A percentile compares a stretch with the other conserved stretches of the same genome.
Evolutionary conservation across 352 stramenopile species (phyloP).

Genomic region (Pythium brassicae): DNA sequence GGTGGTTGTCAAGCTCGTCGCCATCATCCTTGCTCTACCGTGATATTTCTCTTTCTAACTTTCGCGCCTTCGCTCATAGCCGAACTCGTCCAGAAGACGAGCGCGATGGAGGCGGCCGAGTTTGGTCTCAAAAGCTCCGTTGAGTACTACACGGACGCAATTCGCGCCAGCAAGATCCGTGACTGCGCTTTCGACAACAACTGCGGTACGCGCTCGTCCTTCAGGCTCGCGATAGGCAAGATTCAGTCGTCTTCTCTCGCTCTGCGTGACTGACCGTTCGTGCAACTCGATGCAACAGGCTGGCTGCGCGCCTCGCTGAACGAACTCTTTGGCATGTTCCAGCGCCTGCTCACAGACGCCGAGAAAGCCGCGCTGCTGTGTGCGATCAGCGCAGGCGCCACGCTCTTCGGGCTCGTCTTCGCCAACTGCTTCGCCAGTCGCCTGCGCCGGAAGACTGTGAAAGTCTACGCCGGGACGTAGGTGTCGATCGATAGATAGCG

Average conservation of each 20-base stretch:
- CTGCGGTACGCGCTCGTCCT: constrained; percentile 33
- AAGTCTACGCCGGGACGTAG: constrained; percentile 42
- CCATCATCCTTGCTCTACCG: no score
- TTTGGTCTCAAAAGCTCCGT: constrained; percentile 51
- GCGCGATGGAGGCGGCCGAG: constrained; percentile 47
- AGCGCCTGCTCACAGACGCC: constrained; percentile 31
- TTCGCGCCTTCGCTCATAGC: constrained; percentile 12
- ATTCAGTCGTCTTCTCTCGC: no score
- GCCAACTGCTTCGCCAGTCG: constrained; percentile 36
- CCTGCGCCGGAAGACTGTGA: constrained; percentile 46
- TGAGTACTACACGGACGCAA: constrained; percentile 50
- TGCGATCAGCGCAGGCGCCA: constrained; percentile 15
- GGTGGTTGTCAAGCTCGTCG: background rate
- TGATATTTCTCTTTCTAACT: background rate
- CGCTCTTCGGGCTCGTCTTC: constrained; percentile 33
- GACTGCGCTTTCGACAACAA: constrained; percentile 58
- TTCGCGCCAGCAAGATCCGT: constrained; percentile 45
- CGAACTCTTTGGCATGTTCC: constrained; percentile 37
- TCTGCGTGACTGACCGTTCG: background rate
- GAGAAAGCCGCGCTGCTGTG: constrained; percentile 34
- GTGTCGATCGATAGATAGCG: no score
- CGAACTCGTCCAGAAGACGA: constrained; percentile 30
- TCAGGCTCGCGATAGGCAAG: no score
- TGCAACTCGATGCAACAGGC: constrained; percentile 14
- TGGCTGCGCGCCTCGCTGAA: constrained; percentile 48